A percentile compares a stretch with the other conserved stretches of the same genome.
Evolutionary conservation across 176 grass and related monocot species (phyloP).

Genomic region (Guadua angustifolia): DNA sequence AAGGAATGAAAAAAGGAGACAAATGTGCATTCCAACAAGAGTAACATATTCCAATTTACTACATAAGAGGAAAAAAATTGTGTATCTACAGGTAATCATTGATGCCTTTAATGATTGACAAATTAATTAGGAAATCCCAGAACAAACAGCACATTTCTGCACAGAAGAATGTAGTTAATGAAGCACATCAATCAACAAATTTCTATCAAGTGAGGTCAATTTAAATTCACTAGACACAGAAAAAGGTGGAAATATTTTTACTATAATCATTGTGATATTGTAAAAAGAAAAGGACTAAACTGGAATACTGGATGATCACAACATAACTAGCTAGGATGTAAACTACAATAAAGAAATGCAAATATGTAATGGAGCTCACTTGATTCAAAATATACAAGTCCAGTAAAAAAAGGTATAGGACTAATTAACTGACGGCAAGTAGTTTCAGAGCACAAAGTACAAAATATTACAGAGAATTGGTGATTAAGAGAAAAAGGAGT

Average conservation of each 20-base stretch:
- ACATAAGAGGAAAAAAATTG: neutral
- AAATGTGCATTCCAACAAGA: neutral
- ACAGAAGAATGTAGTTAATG: neutral
- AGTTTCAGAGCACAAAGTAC: neutral
- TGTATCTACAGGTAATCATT: neutral
- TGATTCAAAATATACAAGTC: neutral
- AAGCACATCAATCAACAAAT: neutral
- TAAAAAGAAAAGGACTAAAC: neutral
- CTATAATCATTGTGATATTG: neutral
- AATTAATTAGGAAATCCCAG: neutral
- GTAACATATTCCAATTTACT: neutral
- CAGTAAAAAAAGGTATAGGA: neutral
- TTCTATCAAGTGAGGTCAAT: neutral
- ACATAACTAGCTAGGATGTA: neutral
- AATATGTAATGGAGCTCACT: slow-evolving; percentile 5
- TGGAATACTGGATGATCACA: slow-evolving; percentile 11
- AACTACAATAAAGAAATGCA: neutral
- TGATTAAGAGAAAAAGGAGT: neutral
- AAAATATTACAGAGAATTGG: neutral
- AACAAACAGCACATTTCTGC: neutral
- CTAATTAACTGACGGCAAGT: neutral
- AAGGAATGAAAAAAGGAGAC: neutral
- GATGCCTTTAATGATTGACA: neutral
- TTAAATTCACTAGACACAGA: neutral
- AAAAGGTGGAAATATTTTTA: neutral